Conservation (phyloP, 352 stramenopile genomes). For the Globisporangium polare region DNA sequence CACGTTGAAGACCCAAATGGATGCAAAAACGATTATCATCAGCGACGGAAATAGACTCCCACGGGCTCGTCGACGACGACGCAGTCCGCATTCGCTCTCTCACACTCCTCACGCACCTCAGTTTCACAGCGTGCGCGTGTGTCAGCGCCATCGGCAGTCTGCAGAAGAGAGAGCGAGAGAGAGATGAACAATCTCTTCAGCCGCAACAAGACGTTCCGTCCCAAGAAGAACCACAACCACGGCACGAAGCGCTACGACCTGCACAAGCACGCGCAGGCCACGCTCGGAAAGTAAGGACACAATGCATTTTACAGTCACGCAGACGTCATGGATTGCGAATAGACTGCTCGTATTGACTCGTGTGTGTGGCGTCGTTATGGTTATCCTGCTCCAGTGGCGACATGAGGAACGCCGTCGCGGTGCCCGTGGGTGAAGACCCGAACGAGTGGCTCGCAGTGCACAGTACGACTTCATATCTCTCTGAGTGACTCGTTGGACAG, state of each 20-base stretch:
- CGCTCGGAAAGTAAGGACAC: slow-evolving; percentile 67
- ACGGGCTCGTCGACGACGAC: too few species aligned
- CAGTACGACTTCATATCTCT: slow-evolving; percentile 36
- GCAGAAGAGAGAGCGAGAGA: not conserved
- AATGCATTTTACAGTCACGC: too few species aligned
- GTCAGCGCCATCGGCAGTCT: too few species aligned
- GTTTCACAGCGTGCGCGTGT: too few species aligned
- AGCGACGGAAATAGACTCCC: too few species aligned
- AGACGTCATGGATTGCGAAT: too few species aligned
- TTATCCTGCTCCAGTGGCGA: slow-evolving; percentile 35
- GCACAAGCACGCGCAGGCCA: slow-evolving; percentile 79
- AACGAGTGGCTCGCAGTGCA: slow-evolving; percentile 93
- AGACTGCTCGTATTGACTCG: too few species aligned
- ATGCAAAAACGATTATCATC: too few species aligned
- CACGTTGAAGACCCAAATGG: too few species aligned
- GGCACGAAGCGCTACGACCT: slow-evolving; percentile 84
- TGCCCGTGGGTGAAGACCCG: slow-evolving; percentile 77
- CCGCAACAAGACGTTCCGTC: slow-evolving; percentile 85
- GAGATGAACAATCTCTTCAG: slow-evolving; percentile 70
- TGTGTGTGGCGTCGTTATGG: not conserved
- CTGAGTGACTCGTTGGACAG: too few species aligned
- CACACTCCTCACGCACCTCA: too few species aligned
- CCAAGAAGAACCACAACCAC: slow-evolving; percentile 78
- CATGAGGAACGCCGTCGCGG: slow-evolving; percentile 53
- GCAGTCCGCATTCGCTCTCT: too few species aligned